Base-by-base conservation (phyloP, 257 asterid genomes). In the Verbascum thapsus region DNA sequence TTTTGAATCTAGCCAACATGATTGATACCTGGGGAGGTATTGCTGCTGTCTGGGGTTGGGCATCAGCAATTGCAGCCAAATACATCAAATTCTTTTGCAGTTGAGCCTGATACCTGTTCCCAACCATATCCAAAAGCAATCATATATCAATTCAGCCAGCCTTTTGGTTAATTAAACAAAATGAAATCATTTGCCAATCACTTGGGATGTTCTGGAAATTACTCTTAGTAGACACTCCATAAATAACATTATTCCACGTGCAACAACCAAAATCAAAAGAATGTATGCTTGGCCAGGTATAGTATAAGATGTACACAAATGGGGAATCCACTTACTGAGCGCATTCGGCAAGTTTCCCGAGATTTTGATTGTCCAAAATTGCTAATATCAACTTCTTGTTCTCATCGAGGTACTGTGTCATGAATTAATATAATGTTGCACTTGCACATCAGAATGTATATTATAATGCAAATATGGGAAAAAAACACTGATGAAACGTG, bases 21-120 rank as follows among this genome's bases (percentile, higher is more conserved):
- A 48, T 52, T 39, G 56, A 48, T 52, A 86, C 95, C 90, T 86
- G 95, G 23, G 81, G 80, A 30, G 95, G 85, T 81, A 84, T 67
- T 32, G 92, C 43, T 35, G 95, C 88, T 63, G 95, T 70, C 70
- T 83, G 98, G 15, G 95, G 96, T 61, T 88, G 98, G 54, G 95
- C 95, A 75, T 91, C 98, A 10, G 98, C 98, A 40, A 91, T 86
- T 19, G 98, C 96, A 50, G 98, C 98, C 72, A 91, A 84, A 79
- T 91, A 88, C 96, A 91, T 88, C 83, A 91, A 78, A 65, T 91
- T 91, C 80, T 86, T 86, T 57, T 91, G 98, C 41, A 91, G 95
- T 63, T 76, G 91, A 67, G 95, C 92, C 84, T 91, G 95, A 75
- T 86, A 91, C 78, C 98, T 91, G 62, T 69, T 58, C 77, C 45